Evolutionary conservation across 1,139 yeast genomes (phyloP).

Genomic region (Protomyces gravidus): DNA sequence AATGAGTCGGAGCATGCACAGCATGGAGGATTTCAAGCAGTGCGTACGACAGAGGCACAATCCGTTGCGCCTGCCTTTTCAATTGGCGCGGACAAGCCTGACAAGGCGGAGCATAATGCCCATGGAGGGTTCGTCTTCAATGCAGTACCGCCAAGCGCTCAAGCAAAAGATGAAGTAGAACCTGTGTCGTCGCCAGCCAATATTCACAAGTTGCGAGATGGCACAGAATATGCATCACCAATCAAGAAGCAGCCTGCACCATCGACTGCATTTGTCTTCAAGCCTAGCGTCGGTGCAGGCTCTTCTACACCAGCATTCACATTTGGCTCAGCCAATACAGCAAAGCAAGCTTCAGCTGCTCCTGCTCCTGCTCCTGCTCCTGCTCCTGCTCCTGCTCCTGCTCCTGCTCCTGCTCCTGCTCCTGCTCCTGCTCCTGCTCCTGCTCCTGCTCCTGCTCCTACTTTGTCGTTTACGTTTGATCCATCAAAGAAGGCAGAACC

Average conservation of each 20-base stretch:
- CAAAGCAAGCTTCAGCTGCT: background rate
- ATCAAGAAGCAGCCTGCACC: background rate
- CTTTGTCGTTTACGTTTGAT: background rate
- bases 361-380: conserved; percentile 6
- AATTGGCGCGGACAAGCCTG: background rate
- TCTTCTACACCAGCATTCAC: background rate
- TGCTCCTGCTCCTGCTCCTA: background rate
- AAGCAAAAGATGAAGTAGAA: background rate
- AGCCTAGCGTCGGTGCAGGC: conserved; percentile 2
- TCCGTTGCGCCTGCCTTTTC: background rate
- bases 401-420: background rate
- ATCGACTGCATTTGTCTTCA: conserved; percentile 6
- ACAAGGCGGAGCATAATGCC: background rate
- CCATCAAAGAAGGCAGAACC: background rate
- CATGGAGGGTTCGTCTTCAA: conserved; percentile 12
- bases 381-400: background rate
- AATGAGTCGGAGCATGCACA: background rate
- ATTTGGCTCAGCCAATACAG: background rate
- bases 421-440: background rate
- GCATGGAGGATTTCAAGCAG: background rate
- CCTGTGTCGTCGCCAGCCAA: background rate
- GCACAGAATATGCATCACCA: conserved; percentile 24
- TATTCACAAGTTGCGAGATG: conserved; percentile 19
- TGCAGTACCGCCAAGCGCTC: background rate
- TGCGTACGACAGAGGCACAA: background rate